Evolutionary conservation across 257 asterid genomes (phyloP), one percentile per base, ranked within the genome.

Genomic region (Penstemon davidsonii): DNA sequence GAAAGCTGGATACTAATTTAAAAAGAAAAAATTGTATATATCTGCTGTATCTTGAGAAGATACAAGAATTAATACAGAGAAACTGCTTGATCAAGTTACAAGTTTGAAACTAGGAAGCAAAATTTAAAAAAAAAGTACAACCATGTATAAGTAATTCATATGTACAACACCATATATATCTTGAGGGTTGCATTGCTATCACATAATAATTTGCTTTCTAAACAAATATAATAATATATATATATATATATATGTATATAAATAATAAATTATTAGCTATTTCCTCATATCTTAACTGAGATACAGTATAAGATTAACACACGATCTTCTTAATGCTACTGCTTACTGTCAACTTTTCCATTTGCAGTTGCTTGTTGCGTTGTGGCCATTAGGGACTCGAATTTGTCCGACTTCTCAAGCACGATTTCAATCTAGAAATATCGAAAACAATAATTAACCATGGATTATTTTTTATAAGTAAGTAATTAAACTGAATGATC

Each of bases 401-500:
- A 91, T 46, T 87, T 91, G 47, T 91, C 98, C 0, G 90, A 84
- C 79, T 91, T 91, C 74, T 83, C 91, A 65, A 89, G 80, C 75
- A 89, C 88, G 13, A 91, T 91, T 76, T 89, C 96, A 39, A 91
- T 91, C 91, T 83, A 68, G 45, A 59, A 44, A 44, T 39, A 39
- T 44, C 33, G 33, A 25, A 25, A 25, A 25, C 33, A 25, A 25
- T 25, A 25, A 25, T 25, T 25, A 25, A 25, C 33, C 33, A 25
- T 25, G 33, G 33, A 25, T 25, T 0, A 2, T 1, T 25, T 25
- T 25, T 25, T 25, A 25, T 25, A 25, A 25, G 33, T 25, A 2
- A 25, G 18, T 15, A 15, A 15, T 15, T 25, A 25, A 25, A 25
- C 33, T 25, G 33, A 25, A 25, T 25, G 33, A 25, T 25, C 3